Conservation (phyloP, 768 basidiomycete genomes). For the Leucosporidium scottii region DNA sequence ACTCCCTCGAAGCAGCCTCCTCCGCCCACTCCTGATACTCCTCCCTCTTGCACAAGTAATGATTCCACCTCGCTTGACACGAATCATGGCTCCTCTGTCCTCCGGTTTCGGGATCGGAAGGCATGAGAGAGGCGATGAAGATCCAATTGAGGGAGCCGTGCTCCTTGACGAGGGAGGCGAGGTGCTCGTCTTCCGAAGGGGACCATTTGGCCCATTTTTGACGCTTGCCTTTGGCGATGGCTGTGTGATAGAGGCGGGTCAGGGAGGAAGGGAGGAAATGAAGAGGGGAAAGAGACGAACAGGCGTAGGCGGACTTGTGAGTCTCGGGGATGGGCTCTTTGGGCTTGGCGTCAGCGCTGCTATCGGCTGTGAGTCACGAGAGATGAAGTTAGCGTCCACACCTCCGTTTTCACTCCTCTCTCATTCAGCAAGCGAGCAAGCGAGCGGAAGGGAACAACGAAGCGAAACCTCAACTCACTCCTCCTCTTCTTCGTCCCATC, state of each 20-base stretch:
- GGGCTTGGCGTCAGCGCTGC: too few species aligned
- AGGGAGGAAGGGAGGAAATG: neutral
- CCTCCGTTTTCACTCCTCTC: neutral
- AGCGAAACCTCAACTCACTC: neutral
- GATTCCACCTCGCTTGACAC: slow-evolving; percentile 2
- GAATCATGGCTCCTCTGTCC: neutral
- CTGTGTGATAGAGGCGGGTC: neutral
- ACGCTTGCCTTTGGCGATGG: slow-evolving; percentile 3
- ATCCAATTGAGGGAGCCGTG: slow-evolving; percentile 4
- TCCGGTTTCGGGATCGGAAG: neutral
- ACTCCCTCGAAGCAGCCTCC: too few species aligned
- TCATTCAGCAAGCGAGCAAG: too few species aligned
- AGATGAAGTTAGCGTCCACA: too few species aligned
- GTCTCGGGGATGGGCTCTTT: neutral
- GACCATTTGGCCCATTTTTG: slow-evolving; percentile 4
- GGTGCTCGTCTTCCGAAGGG: neutral
- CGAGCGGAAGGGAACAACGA: too few species aligned
- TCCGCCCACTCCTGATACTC: neutral
- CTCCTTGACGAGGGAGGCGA: neutral
- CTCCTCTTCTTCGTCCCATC: neutral
- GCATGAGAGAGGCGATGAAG: neutral
- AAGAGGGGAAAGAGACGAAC: neutral
- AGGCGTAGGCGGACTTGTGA: neutral
- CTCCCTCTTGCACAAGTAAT: neutral
- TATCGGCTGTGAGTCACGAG: too few species aligned